A percentile compares a stretch with the other conserved stretches of the same genome.
Conservation (phyloP, 352 stramenopile genomes). For the Phytophthora nicotianae region DNA sequence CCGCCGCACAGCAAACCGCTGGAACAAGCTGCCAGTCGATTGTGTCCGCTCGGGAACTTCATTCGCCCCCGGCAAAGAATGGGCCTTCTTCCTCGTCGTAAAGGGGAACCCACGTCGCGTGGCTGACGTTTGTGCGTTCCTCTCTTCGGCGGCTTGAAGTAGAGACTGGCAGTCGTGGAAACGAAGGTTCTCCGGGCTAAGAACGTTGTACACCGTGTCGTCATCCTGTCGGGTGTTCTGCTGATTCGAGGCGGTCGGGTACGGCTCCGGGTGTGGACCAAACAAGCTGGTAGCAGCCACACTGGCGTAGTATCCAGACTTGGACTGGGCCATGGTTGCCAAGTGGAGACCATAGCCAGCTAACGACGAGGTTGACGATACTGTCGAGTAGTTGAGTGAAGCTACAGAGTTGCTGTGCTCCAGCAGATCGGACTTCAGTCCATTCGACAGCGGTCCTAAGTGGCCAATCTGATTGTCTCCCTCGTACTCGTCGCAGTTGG, state of each 20-base stretch:
- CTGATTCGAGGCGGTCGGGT: conserved; percentile 34
- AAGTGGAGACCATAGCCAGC: conserved; percentile 48
- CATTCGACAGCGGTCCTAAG: conserved; percentile 11
- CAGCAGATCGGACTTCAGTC: conserved; percentile 28
- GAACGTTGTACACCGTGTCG: conserved; percentile 30
- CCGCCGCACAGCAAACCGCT: conserved; percentile 37
- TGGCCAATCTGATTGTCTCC: conserved; percentile 40
- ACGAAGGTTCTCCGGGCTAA: conserved; percentile 43
- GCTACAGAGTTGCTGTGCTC: conserved; percentile 43
- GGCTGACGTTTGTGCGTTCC: conserved; percentile 13
- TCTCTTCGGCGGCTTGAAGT: conserved; percentile 35
- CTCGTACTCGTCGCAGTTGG: conserved; percentile 34
- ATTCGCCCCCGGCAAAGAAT: conserved; percentile 33
- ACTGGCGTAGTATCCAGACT: conserved; percentile 34
- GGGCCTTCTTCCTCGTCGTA: conserved; percentile 24
- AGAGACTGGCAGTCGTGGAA: conserved; percentile 46
- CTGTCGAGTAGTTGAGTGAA: conserved; percentile 51
- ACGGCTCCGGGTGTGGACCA: conserved; percentile 41
- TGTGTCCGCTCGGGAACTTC: conserved; percentile 34
- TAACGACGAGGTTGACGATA: conserved; percentile 52
- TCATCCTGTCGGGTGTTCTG: conserved; percentile 18
- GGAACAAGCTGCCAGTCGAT: conserved; percentile 38
- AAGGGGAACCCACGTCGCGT: conserved; percentile 31
- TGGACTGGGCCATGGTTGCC: conserved; percentile 42
- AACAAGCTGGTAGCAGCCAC: conserved; percentile 36